Evolutionary conservation across 2,329 filamentous ascomycete species (phyloP).

Genomic region (Fusarium sterilihyphosum): DNA sequence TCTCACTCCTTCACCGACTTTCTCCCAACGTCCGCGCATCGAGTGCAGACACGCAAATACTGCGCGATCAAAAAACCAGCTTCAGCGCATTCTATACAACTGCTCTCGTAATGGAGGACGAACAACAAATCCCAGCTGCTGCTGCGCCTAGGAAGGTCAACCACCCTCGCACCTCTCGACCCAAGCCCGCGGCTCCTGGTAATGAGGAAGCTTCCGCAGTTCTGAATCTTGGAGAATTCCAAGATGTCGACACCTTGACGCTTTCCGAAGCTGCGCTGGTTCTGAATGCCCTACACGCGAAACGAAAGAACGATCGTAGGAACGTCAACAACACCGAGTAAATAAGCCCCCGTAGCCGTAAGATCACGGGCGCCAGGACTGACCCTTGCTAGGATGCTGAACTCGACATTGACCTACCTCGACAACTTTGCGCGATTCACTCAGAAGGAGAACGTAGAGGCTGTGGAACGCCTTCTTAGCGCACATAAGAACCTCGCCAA

Average conservation of each 20-base stretch:
- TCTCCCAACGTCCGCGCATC: background rate
- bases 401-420: constrained; percentile 90
- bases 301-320: constrained; percentile 81
- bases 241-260: constrained; percentile 89
- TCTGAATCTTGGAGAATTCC: constrained; percentile 92
- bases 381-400: constrained; percentile 69
- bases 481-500: constrained; percentile 83
- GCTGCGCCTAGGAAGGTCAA: constrained; percentile 32
- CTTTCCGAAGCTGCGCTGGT: constrained; percentile 92
- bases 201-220: constrained; percentile 88
- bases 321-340: constrained; percentile 87
- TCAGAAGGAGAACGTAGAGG: constrained; percentile 91
- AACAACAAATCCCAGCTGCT: constrained; percentile 7
- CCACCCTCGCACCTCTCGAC: constrained; percentile 64
- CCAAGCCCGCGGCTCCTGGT: constrained; percentile 74
- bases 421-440: constrained; percentile 97
- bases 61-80: background rate
- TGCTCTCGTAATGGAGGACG: constrained; percentile 22
- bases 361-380: background rate
- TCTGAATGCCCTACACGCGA: constrained; percentile 87
- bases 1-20: background rate
- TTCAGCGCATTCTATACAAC: constrained; percentile 1
- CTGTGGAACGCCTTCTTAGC: constrained; percentile 88
- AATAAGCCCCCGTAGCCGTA: constrained; percentile 30
- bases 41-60: background rate